Conservation (phyloP, 2,329 filamentous ascomycete genomes). For the Aspergillus pseudotamarii region DNA sequence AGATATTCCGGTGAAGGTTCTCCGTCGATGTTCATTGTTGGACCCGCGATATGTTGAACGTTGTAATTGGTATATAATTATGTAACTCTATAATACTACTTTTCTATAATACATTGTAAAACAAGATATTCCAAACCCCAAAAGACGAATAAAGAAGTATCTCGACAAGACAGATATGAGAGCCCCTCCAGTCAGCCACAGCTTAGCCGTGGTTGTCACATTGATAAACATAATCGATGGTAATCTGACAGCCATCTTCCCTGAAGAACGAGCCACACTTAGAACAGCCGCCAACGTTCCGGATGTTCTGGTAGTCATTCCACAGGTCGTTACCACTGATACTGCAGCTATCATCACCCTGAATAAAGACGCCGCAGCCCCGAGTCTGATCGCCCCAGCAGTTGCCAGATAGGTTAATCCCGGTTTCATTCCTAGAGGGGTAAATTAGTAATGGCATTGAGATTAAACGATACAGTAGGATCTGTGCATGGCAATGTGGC, state of each 20-base stretch:
- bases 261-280: slow-evolving; percentile 18
- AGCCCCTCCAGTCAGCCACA: neutral
- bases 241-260: slow-evolving; percentile 19
- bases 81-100: too few relatives aligned
- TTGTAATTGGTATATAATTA: too few relatives aligned
- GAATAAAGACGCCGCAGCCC: slow-evolving; percentile 17
- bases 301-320: slow-evolving; percentile 21
- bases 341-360: slow-evolving; percentile 15
- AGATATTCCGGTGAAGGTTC: too few relatives aligned
- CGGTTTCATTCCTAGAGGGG: slow-evolving; percentile 6
- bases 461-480: neutral
- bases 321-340: slow-evolving; percentile 20
- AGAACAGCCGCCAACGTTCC: slow-evolving; percentile 16
- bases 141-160: neutral
- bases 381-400: slow-evolving; percentile 19
- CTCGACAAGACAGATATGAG: neutral
- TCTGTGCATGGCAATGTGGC: neutral
- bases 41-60: too few relatives aligned
- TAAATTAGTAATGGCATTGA: slow-evolving; percentile 5
- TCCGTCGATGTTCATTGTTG: too few relatives aligned
- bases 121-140: too few relatives aligned
- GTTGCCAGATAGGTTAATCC: slow-evolving; percentile 12
- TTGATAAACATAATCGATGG: slow-evolving; percentile 19
- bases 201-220: slow-evolving; percentile 18
- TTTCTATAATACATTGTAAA: too few relatives aligned